Conservation (phyloP, 116 monocot genomes). For the Papilionanthe hybrid region DNA sequence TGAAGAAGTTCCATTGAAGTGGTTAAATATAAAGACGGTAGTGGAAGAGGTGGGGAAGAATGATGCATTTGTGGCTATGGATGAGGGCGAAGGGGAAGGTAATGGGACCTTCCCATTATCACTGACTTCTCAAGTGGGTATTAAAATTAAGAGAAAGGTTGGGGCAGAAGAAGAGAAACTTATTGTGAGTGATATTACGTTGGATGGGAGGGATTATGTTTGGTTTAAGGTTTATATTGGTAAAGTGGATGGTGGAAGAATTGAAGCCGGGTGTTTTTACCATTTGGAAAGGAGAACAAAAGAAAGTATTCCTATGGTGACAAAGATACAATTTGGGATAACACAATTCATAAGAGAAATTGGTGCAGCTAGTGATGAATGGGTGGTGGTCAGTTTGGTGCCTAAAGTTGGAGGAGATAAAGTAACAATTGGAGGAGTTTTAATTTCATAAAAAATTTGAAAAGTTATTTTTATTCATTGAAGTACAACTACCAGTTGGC, state of each 20-base stretch:
- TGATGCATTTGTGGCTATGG: background rate
- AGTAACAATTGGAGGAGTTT: slow-evolving; percentile 2
- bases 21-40: background rate
- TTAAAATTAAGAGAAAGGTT: background rate
- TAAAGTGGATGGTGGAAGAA: background rate
- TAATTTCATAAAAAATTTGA: background rate
- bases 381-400: background rate
- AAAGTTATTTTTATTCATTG: too few species aligned
- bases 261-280: background rate
- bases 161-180: background rate
- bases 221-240: slow-evolving; percentile 11
- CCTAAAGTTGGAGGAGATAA: background rate
- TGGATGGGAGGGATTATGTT: slow-evolving; percentile 1
- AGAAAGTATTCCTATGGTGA: background rate
- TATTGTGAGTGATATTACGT: background rate
- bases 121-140: background rate
- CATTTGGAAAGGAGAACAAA: background rate
- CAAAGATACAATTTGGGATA: background rate
- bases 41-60: background rate
- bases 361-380: background rate
- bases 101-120: slow-evolving; percentile 7
- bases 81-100: background rate
- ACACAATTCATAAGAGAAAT: background rate
- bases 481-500: too few species aligned
- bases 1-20: background rate